Base-by-base conservation (phyloP, 2,329 filamentous ascomycete genomes). In the Clonostachys solani region DNA sequence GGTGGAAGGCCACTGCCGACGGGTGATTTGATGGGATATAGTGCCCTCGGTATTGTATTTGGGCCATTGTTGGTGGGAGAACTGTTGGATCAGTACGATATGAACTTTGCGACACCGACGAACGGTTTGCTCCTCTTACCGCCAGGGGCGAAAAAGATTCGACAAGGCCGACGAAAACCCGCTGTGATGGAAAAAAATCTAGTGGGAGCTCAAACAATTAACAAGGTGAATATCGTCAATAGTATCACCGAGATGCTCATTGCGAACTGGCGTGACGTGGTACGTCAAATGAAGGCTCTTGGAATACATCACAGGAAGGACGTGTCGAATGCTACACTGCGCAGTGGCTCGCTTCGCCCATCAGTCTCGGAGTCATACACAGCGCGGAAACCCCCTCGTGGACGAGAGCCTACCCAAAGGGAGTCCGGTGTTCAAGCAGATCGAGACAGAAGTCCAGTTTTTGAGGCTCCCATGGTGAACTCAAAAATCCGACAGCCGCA, bases 241-340 rank as follows among this genome's bases (percentile, higher is more conserved):
- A 65, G 66, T 33, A 75, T 87, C 33, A 69, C 80, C 0, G 80
- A 85, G 59, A 86, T 87, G 81, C 65, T 87, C 6, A 80, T 87
- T 43, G 67, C 74, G 2, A 75, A 85, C 51, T 87, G 84, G 84
- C 69, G 78, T 49, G 81, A 84, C 43, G 71, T 86, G 12, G 78
- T 84, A 40, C 69, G 73, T 37, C 78, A 87, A 48, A 75, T 86
- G 68, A 77, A 68, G 48, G 72, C 66, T 40, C 56, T 84, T 2
- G 63, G 62, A 2, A 57, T 58, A 16, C 56, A 63, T 33, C 53
- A 51, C 23, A 54, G 52, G 13, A 57, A 52, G 16, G 52, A 59
- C 13, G 38, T 46, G 12, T 56, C 54, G 6, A 47, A 55, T 2
- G 15, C 54, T 5, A 45, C 48, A 19, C 43, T 51, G 2, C 45